These are phyloP conservation scores for Fusarium euwallaceae DNA, from an alignment of 2,329 filamentous ascomycete species.

Conservation along the genomic window DNA sequence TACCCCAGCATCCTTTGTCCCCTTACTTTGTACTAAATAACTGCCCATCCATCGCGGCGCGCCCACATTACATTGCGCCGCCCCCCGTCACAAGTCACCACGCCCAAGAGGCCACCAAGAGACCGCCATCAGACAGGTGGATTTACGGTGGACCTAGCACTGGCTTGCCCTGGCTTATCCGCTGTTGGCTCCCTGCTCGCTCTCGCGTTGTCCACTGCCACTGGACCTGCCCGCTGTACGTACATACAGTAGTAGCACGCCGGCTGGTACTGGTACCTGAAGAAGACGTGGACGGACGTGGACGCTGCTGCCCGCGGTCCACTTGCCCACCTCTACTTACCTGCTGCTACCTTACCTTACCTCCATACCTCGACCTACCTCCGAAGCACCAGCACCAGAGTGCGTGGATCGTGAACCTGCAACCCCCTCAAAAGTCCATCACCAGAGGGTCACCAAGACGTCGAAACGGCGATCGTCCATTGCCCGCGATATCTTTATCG, in stretches of 20 bases:
- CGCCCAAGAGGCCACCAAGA: conserved; percentile 37
- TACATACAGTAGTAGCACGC: conserved; percentile 4
- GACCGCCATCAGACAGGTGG: conserved; percentile 43
- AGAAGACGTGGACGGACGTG: conserved; percentile 23
- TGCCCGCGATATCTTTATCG: conserved; percentile 28
- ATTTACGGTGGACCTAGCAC: conserved; percentile 43
- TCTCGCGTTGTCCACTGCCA: conserved; percentile 18
- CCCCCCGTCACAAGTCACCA: conserved; percentile 23
- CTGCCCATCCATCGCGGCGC: conserved; percentile 38
- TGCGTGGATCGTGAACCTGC: conserved; percentile 47
- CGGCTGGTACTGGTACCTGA: conserved; percentile 17
- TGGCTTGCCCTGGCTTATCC: conserved; percentile 34
- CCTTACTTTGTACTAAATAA: conserved; percentile 40
- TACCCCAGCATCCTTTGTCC: conserved; percentile 41
- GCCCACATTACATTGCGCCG: conserved; percentile 26
- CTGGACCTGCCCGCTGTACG: conserved; percentile 10
- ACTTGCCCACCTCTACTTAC: conserved; percentile 8
- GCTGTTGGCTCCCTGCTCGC: conserved; percentile 34
- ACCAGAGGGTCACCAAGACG: conserved; percentile 36
- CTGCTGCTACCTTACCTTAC: conserved; percentile 28
- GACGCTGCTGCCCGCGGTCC: conserved; percentile 8
- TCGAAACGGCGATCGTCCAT: conserved; percentile 43
- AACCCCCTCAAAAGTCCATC: conserved; percentile 43
- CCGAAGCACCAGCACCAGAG: conserved; percentile 33
- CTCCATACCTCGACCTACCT: conserved; percentile 30